Conservation (phyloP, 306 rosid species). For the Psophocarpus tetragonolobus region DNA sequence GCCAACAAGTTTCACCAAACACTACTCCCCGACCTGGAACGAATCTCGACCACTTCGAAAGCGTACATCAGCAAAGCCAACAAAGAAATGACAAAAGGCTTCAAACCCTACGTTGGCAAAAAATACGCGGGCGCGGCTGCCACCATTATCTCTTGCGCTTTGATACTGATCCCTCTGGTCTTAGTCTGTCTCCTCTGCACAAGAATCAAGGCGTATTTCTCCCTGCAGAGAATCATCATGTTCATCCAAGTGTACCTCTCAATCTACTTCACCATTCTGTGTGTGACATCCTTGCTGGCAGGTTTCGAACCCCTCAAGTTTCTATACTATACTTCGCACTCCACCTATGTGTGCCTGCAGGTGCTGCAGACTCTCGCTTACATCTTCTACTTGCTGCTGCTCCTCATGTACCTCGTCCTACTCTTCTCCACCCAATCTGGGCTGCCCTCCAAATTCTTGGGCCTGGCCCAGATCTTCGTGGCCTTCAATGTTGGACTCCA, state of each 20-base stretch:
- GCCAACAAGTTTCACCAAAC: constrained; percentile 61
- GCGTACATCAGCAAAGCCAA: constrained; percentile 70
- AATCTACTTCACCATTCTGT: constrained; percentile 83
- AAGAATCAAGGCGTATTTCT: constrained; percentile 79
- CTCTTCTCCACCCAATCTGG: constrained; percentile 76
- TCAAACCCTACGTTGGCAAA: constrained; percentile 87
- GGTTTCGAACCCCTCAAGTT: constrained; percentile 83
- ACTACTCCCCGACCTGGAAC: constrained; percentile 76
- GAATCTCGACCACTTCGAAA: constrained; percentile 73
- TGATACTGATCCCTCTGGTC: constrained; percentile 68
- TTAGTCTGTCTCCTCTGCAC: constrained; percentile 80
- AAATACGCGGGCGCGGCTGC: constrained; percentile 80
- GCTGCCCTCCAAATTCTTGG: constrained; percentile 60
- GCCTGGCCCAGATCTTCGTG: constrained; percentile 66
- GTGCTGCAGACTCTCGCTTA: constrained; percentile 81
- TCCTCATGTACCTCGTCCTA: constrained; percentile 71
- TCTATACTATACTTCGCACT: constrained; percentile 73
- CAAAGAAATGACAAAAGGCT: constrained; percentile 61
- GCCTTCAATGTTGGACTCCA: constrained; percentile 78
- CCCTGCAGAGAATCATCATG: constrained; percentile 77
- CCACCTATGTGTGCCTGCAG: constrained; percentile 77
- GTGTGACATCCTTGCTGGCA: constrained; percentile 55
- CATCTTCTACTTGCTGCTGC: constrained; percentile 62
- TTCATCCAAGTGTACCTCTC: constrained; percentile 87
- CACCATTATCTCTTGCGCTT: constrained; percentile 52